Conservation (phyloP, 441 rosid genomes). For the Capsella rubella region DNA sequence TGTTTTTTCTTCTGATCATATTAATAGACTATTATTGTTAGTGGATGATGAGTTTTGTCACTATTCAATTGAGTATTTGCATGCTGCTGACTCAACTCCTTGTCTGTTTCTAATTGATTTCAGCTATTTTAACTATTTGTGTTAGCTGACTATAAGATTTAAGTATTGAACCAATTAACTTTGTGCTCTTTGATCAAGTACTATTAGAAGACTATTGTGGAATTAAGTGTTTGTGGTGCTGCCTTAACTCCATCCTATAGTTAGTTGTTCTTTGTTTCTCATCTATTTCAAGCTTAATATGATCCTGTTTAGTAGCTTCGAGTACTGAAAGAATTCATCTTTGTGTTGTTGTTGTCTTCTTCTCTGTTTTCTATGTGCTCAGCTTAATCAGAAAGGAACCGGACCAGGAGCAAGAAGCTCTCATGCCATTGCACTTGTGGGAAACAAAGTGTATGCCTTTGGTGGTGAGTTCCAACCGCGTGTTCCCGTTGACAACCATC, state of each 20-base stretch:
- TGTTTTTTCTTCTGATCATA: not conserved
- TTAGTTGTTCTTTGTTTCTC: not conserved
- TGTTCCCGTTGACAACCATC: slow-evolving; percentile 85
- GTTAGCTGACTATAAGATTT: not conserved
- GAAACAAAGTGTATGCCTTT: slow-evolving; percentile 71
- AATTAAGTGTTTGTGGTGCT: not conserved
- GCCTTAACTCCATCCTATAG: not conserved
- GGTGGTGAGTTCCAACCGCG: slow-evolving; percentile 89
- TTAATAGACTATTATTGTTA: not conserved
- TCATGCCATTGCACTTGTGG: slow-evolving; percentile 78
- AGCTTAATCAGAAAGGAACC: slow-evolving; percentile 79
- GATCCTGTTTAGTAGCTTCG: not conserved
- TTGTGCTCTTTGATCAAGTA: not conserved
- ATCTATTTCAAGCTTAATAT: not conserved
- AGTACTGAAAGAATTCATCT: not conserved
- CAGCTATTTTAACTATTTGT: not conserved
- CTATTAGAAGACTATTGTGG: too few relatives aligned
- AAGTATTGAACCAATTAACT: not conserved
- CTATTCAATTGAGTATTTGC: not conserved
- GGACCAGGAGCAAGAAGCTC: slow-evolving; percentile 99
- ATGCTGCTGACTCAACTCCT: slow-evolving; percentile 16
- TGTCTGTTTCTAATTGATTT: slow-evolving; percentile 13
- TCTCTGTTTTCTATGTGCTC: not conserved
- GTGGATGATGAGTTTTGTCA: not conserved
- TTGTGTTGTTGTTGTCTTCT: slow-evolving; percentile 12